Base-by-base conservation (phyloP, 495 filamentous ascomycete genomes). In the Penicillium ochrochloron region DNA sequence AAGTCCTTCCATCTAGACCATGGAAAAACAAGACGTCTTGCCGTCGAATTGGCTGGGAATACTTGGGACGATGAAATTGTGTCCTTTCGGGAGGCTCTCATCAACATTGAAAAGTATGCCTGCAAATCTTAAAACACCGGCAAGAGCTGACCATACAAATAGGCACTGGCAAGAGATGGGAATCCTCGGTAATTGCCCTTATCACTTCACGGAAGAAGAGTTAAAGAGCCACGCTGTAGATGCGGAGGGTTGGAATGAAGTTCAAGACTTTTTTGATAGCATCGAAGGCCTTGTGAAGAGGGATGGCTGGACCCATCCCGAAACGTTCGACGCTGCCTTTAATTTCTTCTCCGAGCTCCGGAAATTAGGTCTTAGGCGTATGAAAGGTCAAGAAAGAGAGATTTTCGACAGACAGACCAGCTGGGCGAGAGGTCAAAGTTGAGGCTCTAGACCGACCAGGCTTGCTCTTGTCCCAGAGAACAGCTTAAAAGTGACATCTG, bases 41-140 rank as follows among this genome's bases (percentile, higher is more conserved):
- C 68, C 1, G 39, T 79, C 7, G 60, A 73, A 64, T 63, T 67
- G 50, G 69, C 70, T 1, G 62, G 64, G 8, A 66, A 75, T 67
- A 77, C 70, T 1, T 79, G 74, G 75, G 75, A 77, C 54, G 73
- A 73, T 59, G 72, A 77, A 34, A 75, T 79, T 55, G 59, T 77
- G 14, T 63, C 66, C 9, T 71, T 76, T 23, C 69, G 73, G 15
- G 73, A 79, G 64, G 64, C 67, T 3, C 66, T 75, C 23, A 71
- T 71, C 39, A 68, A 71, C 19, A 53, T 75, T 57, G 66, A 71
- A 63, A 69, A 56, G 70, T 75, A 53, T 27, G 25, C 25, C 25
- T 27, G n/a, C n/a, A n/a, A n/a, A n/a, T n/a, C n/a, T n/a, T n/a
- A n/a, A n/a, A n/a, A n/a, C n/a, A n/a, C n/a, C n/a, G n/a, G n/a